phyloP scores from a whole-genome alignment of 495 filamentous ascomycete species.

The Trichocladium antarcticum region DNA sequence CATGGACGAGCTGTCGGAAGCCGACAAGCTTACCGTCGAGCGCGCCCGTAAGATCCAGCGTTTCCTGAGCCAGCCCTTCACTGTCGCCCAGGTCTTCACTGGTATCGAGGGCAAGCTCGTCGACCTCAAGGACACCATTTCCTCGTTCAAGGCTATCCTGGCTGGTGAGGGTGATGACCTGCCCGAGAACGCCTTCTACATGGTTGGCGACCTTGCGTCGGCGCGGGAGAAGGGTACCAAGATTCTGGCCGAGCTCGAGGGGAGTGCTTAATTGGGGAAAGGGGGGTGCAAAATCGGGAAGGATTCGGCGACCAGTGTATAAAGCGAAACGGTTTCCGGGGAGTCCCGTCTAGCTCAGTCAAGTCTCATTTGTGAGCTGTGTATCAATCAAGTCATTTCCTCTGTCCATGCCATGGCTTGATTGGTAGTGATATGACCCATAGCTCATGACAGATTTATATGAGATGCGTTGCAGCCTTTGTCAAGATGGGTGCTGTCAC shows the following conservation, averaged over 20 bases:
- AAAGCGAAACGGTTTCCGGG: conserved; percentile 26
- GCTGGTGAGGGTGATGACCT: conserved; percentile 90
- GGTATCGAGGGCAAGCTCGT: conserved; percentile 97
- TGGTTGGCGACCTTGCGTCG: conserved; percentile 92
- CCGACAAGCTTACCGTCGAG: conserved; percentile 99
- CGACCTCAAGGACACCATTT: conserved; percentile 95
- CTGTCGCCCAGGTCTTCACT: conserved; percentile 96
- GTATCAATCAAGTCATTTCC: conserved; percentile 29
- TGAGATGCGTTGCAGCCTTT: no score
- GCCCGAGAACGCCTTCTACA: conserved; percentile 94
- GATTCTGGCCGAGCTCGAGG: conserved; percentile 92
- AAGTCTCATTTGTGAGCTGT: conserved; percentile 34
- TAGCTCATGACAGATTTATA: not conserved
- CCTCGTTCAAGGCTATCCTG: conserved; percentile 95
- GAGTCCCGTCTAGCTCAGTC: conserved; percentile 27
- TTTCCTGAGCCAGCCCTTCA: conserved; percentile 99
- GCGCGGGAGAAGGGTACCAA: conserved; percentile 97
- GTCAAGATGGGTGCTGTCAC: no score
- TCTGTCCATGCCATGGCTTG: conserved; percentile 14
- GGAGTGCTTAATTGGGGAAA: conserved; percentile 49
- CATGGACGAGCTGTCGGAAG: conserved; percentile 99
- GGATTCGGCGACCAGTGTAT: conserved; percentile 31
- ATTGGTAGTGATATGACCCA: not conserved
- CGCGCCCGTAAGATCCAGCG: conserved; percentile 98
- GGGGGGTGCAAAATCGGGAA: conserved; percentile 27